Evolutionary conservation across 148 eudicot species (phyloP).

Genomic region (Rhododendron griersonianum): DNA sequence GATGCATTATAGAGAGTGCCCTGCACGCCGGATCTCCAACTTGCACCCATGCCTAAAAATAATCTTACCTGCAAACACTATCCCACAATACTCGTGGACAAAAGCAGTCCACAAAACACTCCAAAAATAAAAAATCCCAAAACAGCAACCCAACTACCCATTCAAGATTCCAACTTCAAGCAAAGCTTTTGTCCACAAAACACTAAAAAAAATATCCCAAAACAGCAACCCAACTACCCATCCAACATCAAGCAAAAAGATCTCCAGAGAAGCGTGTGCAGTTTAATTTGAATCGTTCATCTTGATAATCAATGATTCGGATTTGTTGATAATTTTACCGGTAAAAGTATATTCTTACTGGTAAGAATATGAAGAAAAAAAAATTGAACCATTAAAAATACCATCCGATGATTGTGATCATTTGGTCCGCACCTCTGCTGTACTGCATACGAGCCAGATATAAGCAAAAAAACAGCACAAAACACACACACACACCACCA

Average conservation of each 20-base stretch:
- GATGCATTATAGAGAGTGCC: too few relatives aligned
- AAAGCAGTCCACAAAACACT: neutral
- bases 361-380: too few relatives aligned
- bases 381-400: too few relatives aligned
- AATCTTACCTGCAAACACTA: neutral
- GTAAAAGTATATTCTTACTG: too few relatives aligned
- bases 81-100: neutral
- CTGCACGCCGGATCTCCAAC: neutral
- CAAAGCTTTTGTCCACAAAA: neutral
- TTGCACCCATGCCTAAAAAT: neutral
- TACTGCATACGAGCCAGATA: too few relatives aligned
- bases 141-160: neutral
- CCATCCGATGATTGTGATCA: too few relatives aligned
- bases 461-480: neutral
- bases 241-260: too few relatives aligned
- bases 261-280: too few relatives aligned
- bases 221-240: neutral
- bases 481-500: neutral
- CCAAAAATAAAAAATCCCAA: neutral
- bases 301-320: too few relatives aligned
- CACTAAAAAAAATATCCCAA: neutral
- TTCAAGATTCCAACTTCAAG: too few relatives aligned
- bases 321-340: too few relatives aligned
- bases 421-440: rapidly evolving
- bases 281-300: too few relatives aligned